A percentile compares a stretch with the other conserved stretches of the same genome.
Conservation (phyloP, 169 alveolate genomes). For the Miamiensis avidus region DNA sequence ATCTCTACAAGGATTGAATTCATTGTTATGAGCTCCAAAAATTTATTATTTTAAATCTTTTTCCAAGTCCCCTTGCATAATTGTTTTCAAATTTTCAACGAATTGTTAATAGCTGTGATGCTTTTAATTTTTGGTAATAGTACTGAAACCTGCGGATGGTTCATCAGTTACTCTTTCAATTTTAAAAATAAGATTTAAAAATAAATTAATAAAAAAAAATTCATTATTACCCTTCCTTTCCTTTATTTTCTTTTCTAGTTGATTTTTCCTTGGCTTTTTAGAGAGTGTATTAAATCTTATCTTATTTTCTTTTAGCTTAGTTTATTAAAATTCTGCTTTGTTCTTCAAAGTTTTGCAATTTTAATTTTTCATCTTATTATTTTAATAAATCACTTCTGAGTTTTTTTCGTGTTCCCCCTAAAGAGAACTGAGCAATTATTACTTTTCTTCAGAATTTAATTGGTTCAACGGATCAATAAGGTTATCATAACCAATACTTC, state of each 20-base stretch:
- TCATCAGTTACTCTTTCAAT: not conserved
- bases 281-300: too few species aligned
- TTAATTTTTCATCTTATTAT: not conserved
- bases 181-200: too few species aligned
- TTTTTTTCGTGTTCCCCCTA: not conserved
- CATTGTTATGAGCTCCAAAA: too few species aligned
- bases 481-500: not conserved
- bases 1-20: not conserved
- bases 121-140: too few species aligned
- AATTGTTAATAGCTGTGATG: not conserved
- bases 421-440: not conserved
- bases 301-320: not conserved
- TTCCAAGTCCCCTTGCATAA: not conserved
- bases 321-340: not conserved
- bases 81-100: not conserved
- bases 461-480: not conserved
- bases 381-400: too few species aligned
- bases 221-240: not conserved
- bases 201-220: too few species aligned
- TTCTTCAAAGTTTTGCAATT: not conserved
- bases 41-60: not conserved
- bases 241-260: not conserved
- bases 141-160: not conserved
- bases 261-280: too few species aligned
- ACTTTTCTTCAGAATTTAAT: not conserved